A percentile compares a stretch with the other conserved stretches of the same genome.
Evolutionary conservation across 2,329 filamentous ascomycete species (phyloP).

Genomic region (Aureobasidium namibiae): DNA sequence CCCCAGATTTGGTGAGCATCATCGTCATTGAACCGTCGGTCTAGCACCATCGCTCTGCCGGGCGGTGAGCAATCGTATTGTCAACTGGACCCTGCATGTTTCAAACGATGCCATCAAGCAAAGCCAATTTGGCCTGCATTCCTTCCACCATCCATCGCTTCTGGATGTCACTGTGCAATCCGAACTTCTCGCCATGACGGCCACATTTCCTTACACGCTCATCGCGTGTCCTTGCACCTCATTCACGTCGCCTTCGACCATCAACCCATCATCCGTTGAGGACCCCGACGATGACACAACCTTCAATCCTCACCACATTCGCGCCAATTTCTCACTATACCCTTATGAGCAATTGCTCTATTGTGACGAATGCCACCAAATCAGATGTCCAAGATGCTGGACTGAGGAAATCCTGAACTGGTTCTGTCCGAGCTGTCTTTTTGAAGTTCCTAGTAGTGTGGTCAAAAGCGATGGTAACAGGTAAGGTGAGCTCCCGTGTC

Average conservation of each 20-base stretch:
- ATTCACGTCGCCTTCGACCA: conserved; percentile 22
- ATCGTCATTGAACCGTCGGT: background rate
- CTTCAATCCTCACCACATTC: conserved; percentile 77
- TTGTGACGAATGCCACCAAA: conserved; percentile 95
- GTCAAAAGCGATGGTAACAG: conserved; percentile 89
- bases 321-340: conserved; percentile 86
- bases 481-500: conserved; percentile 40
- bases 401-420: conserved; percentile 90
- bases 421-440: conserved; percentile 91
- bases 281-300: conserved; percentile 44
- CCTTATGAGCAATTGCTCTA: conserved; percentile 90
- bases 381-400: conserved; percentile 86
- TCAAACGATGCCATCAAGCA: background rate
- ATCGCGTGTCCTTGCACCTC: conserved; percentile 55
- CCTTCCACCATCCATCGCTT: background rate
- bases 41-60: background rate
- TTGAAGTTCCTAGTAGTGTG: conserved; percentile 90
- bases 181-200: conserved; percentile 38
- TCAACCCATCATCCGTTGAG: background rate
- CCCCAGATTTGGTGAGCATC: background rate
- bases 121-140: background rate
- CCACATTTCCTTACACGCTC: conserved; percentile 53
- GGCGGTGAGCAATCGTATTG: background rate
- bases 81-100: background rate
- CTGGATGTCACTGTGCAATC: background rate